Conservation (phyloP, 768 basidiomycete species). For the Wakefieldia striispora region DNA sequence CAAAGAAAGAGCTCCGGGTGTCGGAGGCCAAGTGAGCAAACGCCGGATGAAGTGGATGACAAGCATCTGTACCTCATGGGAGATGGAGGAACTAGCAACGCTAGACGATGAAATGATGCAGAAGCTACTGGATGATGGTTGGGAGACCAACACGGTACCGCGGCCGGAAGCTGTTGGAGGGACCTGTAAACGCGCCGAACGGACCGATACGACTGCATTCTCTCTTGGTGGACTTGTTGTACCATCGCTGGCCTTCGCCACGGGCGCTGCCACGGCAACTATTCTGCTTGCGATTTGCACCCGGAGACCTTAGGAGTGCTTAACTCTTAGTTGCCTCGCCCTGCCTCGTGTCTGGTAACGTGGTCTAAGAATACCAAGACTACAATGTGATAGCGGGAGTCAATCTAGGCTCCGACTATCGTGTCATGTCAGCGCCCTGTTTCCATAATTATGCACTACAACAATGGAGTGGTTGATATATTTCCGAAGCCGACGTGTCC, state of each 20-base stretch:
- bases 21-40: constrained; percentile 73
- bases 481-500: too few species aligned
- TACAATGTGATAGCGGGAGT: background rate
- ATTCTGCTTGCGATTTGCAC: constrained; percentile 31
- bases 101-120: constrained; percentile 67
- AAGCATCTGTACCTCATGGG: constrained; percentile 81
- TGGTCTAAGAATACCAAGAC: background rate
- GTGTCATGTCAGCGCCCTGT: background rate
- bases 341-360: constrained; percentile 9
- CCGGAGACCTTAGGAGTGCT: constrained; percentile 20
- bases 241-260: constrained; percentile 38
- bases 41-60: constrained; percentile 93
- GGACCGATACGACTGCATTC: background rate
- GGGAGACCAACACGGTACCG: constrained; percentile 64
- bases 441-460: background rate
- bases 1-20: constrained; percentile 77
- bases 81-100: constrained; percentile 71
- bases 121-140: constrained; percentile 76
- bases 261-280: constrained; percentile 41
- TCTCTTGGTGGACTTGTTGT: constrained; percentile 24
- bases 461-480: background rate
- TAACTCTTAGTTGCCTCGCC: background rate
- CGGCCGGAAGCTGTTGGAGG: constrained; percentile 42
- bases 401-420: background rate
- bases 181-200: constrained; percentile 9